A percentile compares a stretch with the other conserved stretches of the same genome.
Conservation (phyloP, 441 rosid species). For the Bocquillonia castaneifolia region DNA sequence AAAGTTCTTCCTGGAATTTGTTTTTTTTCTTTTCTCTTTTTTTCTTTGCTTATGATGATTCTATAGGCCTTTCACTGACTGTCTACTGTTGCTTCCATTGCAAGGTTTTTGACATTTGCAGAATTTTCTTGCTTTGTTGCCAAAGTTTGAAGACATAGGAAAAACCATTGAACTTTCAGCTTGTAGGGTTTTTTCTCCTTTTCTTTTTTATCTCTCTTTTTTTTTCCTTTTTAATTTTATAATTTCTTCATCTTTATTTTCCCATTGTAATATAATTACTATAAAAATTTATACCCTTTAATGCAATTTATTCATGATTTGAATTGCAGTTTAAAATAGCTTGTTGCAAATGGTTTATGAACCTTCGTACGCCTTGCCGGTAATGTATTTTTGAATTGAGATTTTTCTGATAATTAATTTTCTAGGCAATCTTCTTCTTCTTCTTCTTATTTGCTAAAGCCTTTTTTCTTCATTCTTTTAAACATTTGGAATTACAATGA, state of each 20-base stretch:
- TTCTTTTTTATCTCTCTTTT: neutral
- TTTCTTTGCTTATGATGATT: neutral
- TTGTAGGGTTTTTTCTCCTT: neutral
- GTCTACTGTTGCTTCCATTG: neutral
- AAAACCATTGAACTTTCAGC: neutral
- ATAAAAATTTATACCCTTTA: neutral
- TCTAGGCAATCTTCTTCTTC: too few species aligned
- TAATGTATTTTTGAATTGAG: too few species aligned
- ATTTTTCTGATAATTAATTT: too few species aligned
- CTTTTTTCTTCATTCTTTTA: too few species aligned
- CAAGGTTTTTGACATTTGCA: constrained; percentile 7
- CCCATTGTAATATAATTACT: too few species aligned
- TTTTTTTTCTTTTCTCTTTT: neutral
- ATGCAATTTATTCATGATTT: neutral
- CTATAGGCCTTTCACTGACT: neutral
- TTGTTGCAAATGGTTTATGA: neutral
- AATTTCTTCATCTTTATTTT: neutral
- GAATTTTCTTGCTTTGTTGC: neutral
- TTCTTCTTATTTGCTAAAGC: too few species aligned
- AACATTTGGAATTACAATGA: neutral
- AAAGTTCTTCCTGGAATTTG: neutral
- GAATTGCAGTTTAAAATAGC: too few species aligned
- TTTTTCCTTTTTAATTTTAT: neutral
- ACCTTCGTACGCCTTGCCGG: too few species aligned
- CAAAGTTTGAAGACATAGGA: neutral